phyloP scores from a whole-genome alignment of 2,329 filamentous ascomycete species.

The Gliomastix tumulicola region DNA sequence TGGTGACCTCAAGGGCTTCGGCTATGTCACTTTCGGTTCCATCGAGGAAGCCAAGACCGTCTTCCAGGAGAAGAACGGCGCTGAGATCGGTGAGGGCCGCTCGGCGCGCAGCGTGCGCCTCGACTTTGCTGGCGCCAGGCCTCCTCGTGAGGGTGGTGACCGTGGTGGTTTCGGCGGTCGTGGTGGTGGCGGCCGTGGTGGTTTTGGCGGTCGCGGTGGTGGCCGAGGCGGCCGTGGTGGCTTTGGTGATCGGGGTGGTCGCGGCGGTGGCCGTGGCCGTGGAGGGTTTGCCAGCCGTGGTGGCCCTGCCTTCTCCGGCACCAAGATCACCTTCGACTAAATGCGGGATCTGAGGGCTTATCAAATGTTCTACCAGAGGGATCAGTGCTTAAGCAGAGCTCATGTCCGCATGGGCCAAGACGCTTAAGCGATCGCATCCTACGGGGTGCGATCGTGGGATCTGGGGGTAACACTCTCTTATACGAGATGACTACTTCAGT shows the following conservation, averaged over 20 bases:
- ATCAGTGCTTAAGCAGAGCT: too few relatives aligned
- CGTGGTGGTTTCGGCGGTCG: constrained; percentile 43
- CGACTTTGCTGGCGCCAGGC: constrained; percentile 69
- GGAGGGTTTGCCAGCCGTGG: constrained; percentile 43
- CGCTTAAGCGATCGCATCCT: too few relatives aligned
- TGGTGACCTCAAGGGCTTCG: constrained; percentile 84
- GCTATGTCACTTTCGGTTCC: constrained; percentile 78
- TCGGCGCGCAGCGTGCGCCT: constrained; percentile 70
- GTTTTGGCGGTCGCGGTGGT: constrained; percentile 38
- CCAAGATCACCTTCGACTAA: constrained; percentile 67
- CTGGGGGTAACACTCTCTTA: too few relatives aligned
- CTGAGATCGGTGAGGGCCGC: constrained; percentile 55
- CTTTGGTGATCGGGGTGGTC: constrained; percentile 38
- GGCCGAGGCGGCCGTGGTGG: constrained; percentile 42
- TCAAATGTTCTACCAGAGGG: too few relatives aligned
- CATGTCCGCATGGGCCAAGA: too few relatives aligned
- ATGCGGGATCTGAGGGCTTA: constrained; percentile 37
- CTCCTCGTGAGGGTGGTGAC: constrained; percentile 46
- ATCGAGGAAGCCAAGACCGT: constrained; percentile 77
- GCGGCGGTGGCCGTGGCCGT: constrained; percentile 40
- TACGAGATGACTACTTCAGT: too few relatives aligned
- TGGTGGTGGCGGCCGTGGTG: constrained; percentile 40
- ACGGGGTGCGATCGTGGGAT: too few relatives aligned
- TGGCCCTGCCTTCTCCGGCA: constrained; percentile 49
- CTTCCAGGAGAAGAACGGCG: constrained; percentile 63